Percentiles rank a stretch among this genome's conserved stretches.
Conservation (phyloP, 441 rosid species). For the Syzygium malaccense region DNA sequence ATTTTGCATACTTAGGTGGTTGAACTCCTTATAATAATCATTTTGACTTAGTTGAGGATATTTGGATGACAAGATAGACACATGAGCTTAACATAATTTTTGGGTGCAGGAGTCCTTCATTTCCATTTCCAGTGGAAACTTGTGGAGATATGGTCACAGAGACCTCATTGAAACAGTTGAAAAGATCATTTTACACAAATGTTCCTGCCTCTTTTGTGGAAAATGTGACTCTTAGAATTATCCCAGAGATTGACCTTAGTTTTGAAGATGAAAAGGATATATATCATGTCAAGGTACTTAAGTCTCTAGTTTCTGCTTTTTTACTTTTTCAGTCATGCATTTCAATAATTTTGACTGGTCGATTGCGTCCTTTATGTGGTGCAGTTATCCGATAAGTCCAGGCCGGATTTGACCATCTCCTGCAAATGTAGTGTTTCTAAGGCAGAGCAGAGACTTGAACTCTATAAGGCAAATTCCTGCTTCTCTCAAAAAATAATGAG, state of each 20-base stretch:
- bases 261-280: constrained; percentile 38
- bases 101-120: not conserved
- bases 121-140: not conserved
- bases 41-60: not conserved
- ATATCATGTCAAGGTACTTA: constrained; percentile 47
- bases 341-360: not conserved
- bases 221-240: constrained; percentile 21
- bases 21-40: not conserved
- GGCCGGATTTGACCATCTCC: constrained; percentile 27
- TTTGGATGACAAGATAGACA: not conserved
- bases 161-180: constrained; percentile 20
- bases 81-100: not conserved
- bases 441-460: constrained; percentile 27
- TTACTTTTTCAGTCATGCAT: not conserved
- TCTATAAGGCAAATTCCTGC: constrained; percentile 23
- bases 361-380: not conserved
- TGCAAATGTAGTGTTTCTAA: not conserved
- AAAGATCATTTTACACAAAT: constrained; percentile 34
- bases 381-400: constrained; percentile 43
- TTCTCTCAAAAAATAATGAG: not conserved
- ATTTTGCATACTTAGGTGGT: not conserved
- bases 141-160: constrained; percentile 6
- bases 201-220: constrained; percentile 37
- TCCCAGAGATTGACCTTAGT: constrained; percentile 34
- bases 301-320: not conserved